phyloP scores from a whole-genome alignment of 306 rosid species.

The Lotus japonicus region DNA sequence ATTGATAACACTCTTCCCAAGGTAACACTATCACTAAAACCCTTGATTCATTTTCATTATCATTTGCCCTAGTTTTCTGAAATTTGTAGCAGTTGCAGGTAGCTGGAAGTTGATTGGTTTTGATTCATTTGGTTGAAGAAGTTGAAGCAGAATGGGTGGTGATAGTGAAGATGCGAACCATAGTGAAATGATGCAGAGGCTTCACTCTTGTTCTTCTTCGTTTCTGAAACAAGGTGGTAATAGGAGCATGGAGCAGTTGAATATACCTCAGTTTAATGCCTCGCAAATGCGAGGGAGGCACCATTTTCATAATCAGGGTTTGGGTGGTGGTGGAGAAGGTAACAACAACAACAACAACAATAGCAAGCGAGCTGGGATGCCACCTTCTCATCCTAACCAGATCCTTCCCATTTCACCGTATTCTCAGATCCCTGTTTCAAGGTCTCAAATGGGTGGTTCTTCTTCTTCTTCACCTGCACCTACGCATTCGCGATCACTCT shows the following conservation, averaged over 20 bases:
- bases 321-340: neutral
- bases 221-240: slow-evolving; percentile 35
- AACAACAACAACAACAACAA: neutral
- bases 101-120: too few species aligned
- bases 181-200: slow-evolving; percentile 55
- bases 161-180: slow-evolving; percentile 54
- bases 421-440: slow-evolving; percentile 83
- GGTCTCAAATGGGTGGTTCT: slow-evolving; percentile 36
- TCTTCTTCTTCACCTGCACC: slow-evolving; percentile 39
- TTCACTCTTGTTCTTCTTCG: slow-evolving; percentile 66
- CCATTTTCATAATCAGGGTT: slow-evolving; percentile 34
- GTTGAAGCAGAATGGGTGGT: slow-evolving; percentile 50
- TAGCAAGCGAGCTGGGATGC: slow-evolving; percentile 56
- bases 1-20: too few species aligned
- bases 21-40: too few species aligned
- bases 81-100: neutral
- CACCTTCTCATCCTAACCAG: slow-evolving; percentile 88
- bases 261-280: slow-evolving; percentile 47
- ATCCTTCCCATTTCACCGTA: slow-evolving; percentile 85
- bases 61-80: too few species aligned
- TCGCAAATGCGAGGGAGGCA: slow-evolving; percentile 62
- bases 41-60: too few species aligned
- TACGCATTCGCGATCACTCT: slow-evolving; percentile 76
- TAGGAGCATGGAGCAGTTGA: slow-evolving; percentile 51
- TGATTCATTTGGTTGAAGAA: too few species aligned